Percentiles rank a stretch among this genome's conserved stretches.
These are phyloP conservation scores for Stylosanthes scabra DNA, from an alignment of 331 rosid genomes.

Conservation along the genomic window DNA sequence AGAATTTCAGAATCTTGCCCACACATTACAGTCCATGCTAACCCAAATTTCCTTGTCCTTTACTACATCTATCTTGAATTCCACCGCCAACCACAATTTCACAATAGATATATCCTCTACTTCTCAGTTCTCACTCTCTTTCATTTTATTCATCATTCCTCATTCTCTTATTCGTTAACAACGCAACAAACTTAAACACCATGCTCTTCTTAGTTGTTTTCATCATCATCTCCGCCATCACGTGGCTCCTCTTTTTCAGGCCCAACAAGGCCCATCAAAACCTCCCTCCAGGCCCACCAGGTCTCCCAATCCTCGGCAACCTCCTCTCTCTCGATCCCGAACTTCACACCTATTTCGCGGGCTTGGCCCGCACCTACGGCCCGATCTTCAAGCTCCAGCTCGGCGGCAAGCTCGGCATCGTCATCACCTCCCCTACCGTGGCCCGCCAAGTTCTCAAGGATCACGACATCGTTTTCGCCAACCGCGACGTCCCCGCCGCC, in stretches of 20 bases:
- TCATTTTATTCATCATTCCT: neutral
- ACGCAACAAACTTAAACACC: neutral
- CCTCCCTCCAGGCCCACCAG: constrained; percentile 75
- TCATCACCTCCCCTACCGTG: constrained; percentile 55
- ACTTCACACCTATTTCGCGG: constrained; percentile 70
- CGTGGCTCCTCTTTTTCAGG: constrained; percentile 41
- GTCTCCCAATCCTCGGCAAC: constrained; percentile 74
- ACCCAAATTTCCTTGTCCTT: too few relatives aligned
- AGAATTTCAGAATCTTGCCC: too few relatives aligned
- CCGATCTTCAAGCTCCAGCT: constrained; percentile 69
- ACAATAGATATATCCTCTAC: too few relatives aligned
- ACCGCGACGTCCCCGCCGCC: constrained; percentile 73
- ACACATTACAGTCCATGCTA: too few relatives aligned
- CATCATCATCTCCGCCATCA: constrained; percentile 17
- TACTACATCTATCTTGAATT: too few relatives aligned
- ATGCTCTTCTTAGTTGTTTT: constrained; percentile 34
- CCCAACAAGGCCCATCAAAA: neutral
- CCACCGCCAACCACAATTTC: too few relatives aligned
- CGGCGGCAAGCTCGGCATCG: constrained; percentile 59
- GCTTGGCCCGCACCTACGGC: constrained; percentile 55
- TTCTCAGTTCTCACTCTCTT: too few relatives aligned
- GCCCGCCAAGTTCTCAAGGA: constrained; percentile 76
- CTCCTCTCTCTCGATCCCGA: constrained; percentile 78
- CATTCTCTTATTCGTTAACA: neutral
- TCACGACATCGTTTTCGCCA: constrained; percentile 70